Evolutionary conservation across 768 basidiomycete genomes (phyloP).

Genomic region (Leccinum longicurvipes): DNA sequence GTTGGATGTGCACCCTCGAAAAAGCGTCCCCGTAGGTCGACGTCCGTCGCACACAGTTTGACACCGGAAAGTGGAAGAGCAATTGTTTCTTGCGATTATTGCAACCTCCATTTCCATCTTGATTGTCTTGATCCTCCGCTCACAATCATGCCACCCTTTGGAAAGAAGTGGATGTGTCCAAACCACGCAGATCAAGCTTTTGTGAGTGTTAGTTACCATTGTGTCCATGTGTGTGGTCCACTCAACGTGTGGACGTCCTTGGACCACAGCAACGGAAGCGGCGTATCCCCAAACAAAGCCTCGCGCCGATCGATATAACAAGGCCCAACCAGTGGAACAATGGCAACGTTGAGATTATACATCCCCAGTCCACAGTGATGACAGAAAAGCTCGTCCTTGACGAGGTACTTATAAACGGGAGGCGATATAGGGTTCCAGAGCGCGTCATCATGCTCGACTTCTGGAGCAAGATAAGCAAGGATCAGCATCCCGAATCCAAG

Average conservation of each 20-base stretch:
- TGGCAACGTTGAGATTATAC: constrained; percentile 86
- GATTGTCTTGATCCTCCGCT: constrained; percentile 95
- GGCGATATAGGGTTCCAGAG: constrained; percentile 91
- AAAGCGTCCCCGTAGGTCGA: constrained; percentile 52
- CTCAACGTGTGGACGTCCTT: constrained; percentile 1
- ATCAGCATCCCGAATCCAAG: constrained; percentile 40
- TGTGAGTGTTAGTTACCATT: constrained; percentile 45
- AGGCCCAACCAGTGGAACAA: constrained; percentile 78
- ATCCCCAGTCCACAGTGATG: constrained; percentile 52
- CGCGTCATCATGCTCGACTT: constrained; percentile 90
- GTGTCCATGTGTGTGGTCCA: neutral
- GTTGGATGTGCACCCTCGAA: constrained; percentile 50
- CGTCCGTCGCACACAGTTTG: constrained; percentile 35
- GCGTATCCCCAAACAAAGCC: constrained; percentile 71
- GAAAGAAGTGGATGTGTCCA: constrained; percentile 99
- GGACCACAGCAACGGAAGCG: constrained; percentile 65
- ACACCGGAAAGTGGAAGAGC: constrained; percentile 58
- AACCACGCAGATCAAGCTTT: constrained; percentile 88
- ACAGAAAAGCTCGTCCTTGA: constrained; percentile 59
- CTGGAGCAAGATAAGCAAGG: constrained; percentile 75
- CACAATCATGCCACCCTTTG: constrained; percentile 76
- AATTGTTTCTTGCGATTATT: constrained; percentile 95
- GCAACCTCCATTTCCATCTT: constrained; percentile 92
- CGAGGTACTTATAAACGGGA: constrained; percentile 83
- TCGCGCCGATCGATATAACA: constrained; percentile 69